Conservation (phyloP, 805 yeast genomes). For the Kazachstania martiniae region DNA sequence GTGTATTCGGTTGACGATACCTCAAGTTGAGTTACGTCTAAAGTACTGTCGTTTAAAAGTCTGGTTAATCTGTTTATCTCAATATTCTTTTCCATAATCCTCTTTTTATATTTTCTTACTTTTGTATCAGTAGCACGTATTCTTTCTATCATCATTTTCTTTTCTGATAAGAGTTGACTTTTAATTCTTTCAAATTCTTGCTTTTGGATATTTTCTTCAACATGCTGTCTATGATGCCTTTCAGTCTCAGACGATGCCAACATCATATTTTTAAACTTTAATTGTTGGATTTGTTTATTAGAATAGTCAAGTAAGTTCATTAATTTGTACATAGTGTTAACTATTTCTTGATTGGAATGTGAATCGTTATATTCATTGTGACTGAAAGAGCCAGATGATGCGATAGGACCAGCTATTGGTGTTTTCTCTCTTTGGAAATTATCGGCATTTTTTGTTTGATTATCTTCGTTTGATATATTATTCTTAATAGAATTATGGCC, state of each 20-base stretch:
- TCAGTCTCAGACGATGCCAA: slow-evolving; percentile 23
- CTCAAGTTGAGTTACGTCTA: slow-evolving; percentile 6
- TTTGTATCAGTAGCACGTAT: slow-evolving; percentile 33
- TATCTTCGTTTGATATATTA: not conserved
- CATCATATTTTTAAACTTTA: slow-evolving; percentile 31
- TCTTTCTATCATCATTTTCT: slow-evolving; percentile 29
- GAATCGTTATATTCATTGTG: too few species aligned
- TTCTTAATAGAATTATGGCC: not conserved
- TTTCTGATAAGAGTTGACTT: slow-evolving; percentile 25
- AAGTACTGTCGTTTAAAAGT: slow-evolving; percentile 20
- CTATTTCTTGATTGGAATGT: too few species aligned
- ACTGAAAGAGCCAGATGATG: too few species aligned
- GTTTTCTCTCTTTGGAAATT: not conserved
- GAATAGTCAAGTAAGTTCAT: slow-evolving; percentile 16
- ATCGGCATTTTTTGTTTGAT: not conserved
- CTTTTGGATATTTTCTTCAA: slow-evolving; percentile 20
- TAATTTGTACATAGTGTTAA: slow-evolving; percentile 11
- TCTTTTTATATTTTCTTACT: slow-evolving; percentile 35
- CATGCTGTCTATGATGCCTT: slow-evolving; percentile 18
- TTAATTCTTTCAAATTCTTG: slow-evolving; percentile 28
- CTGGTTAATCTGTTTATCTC: slow-evolving; percentile 34
- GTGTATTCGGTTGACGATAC: slow-evolving; percentile 4
- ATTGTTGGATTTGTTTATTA: slow-evolving; percentile 25
- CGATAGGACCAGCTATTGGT: too few species aligned
- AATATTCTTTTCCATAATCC: slow-evolving; percentile 33